Conservation (phyloP, 2,329 filamentous ascomycete species). For the Colletotrichum higginsianum region DNA sequence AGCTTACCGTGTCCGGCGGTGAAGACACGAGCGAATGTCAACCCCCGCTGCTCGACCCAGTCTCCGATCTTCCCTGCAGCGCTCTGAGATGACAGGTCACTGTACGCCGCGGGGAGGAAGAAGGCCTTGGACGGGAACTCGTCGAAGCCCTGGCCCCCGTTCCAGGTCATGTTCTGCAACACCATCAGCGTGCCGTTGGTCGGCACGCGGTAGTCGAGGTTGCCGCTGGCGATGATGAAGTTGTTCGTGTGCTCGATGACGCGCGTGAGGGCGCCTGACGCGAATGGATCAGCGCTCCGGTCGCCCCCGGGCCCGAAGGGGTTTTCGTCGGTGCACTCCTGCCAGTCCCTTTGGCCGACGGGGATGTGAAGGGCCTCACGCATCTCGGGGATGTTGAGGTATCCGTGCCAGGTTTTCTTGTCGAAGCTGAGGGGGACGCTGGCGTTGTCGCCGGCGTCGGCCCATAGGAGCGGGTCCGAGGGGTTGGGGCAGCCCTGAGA, state of each 20-base stretch:
- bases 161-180: constrained; percentile 88
- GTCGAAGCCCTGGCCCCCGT: constrained; percentile 79
- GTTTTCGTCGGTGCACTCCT: constrained; percentile 60
- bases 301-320: constrained; percentile 54
- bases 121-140: constrained; percentile 72
- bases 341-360: constrained; percentile 47
- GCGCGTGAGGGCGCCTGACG: constrained; percentile 73
- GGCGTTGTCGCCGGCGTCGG: constrained; percentile 61
- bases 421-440: constrained; percentile 70
- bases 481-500: constrained; percentile 79
- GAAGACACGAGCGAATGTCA: constrained; percentile 27
- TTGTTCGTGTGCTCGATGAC: constrained; percentile 82
- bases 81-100: constrained; percentile 31
- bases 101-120: constrained; percentile 69
- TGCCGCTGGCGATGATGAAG: constrained; percentile 81
- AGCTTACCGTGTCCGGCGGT: constrained; percentile 21
- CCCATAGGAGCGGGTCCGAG: constrained; percentile 79
- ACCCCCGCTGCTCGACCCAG: constrained; percentile 28
- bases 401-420: constrained; percentile 68
- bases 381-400: constrained; percentile 80
- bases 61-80: constrained; percentile 26
- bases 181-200: constrained; percentile 78
- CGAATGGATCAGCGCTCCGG: constrained; percentile 62
- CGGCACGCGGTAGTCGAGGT: constrained; percentile 77
- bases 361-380: constrained; percentile 79